phyloP scores from a whole-genome alignment of 192 early-diverging fungal species.

The Coemansia sp. region DNA sequence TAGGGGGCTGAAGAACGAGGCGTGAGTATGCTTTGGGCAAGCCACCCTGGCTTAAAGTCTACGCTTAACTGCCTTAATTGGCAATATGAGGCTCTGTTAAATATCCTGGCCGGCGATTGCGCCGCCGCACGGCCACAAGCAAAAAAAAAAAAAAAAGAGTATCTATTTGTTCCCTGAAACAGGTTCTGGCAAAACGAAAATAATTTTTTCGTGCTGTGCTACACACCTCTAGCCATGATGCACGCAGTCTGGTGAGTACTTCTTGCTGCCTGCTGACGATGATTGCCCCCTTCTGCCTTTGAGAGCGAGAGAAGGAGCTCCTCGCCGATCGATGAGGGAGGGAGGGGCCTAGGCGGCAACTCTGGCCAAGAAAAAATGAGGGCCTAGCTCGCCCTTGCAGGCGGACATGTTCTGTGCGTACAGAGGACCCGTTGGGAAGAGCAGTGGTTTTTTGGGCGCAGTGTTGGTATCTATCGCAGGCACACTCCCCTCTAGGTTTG shows the following conservation, averaged over 20 bases:
- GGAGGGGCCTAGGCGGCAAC: not conserved
- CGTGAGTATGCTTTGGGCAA: slow-evolving; percentile 6
- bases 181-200: not conserved
- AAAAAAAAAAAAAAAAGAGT: not conserved
- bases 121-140: slow-evolving; percentile 5
- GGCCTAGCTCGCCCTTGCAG: not conserved
- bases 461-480: not conserved
- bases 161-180: slow-evolving; percentile 4
- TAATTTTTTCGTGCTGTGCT: not conserved
- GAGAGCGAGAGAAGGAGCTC: not conserved
- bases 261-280: not conserved
- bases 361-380: not conserved
- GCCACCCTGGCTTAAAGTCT: not conserved
- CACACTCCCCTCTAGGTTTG: not conserved
- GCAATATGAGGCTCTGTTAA: not conserved
- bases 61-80: slow-evolving; percentile 1
- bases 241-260: slow-evolving; percentile 6
- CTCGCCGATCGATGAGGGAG: not conserved
- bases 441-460: not conserved
- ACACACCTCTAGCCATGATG: not conserved
- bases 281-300: not conserved
- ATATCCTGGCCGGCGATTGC: slow-evolving; percentile 4
- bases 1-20: not conserved
- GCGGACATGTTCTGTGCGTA: not conserved
- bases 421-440: not conserved